Evolutionary conservation across 345 rosid species (phyloP), one percentile per base, ranked within the genome.

Genomic region (Adansonia digitata): DNA sequence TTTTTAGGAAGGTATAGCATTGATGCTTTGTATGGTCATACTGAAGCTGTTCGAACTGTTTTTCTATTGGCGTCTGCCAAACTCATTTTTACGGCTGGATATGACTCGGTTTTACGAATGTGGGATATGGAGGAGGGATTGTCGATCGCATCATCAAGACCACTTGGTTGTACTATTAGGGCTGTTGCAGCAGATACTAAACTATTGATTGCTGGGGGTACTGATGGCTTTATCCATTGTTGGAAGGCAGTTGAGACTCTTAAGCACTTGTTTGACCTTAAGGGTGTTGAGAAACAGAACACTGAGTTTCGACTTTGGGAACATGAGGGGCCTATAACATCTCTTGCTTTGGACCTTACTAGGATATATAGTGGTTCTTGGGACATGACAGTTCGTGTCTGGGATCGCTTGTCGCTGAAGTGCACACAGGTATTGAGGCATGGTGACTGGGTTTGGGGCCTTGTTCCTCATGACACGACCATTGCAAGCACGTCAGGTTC

Each of bases 301-400:
- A 56, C 84, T 5, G 90, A 86, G 77, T 87, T 87, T 80, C 86
- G 89, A 7, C 87, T 94, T 42, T 88, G 94, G 98, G 94, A 86
- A 75, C 98, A 94, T 26, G 93, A 81, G 55, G 97, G 97, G 29
- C 94, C 98, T 14, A 79, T 94, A 75, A 90, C 94, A 22, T 92
- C 85, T 66, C 89, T 94, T 73, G 93, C 92, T 24, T 69, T 94
- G 86, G 97, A 94, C 74, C 78, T 77, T 48, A 76, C 74, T 12
- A 85, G 81, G 81, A 87, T 94, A 71, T 92, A 81, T 59, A 94
- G 97, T 37, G 92, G 97, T 68, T 92, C 98, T 3, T 92, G 97
- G 98, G 98, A 94, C 80, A 88, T 88, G 98, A 83, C 97, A 57
- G 92, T 92, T 75, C 88, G 97, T 49, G 69, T 94, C 39, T 92